Base-by-base conservation (phyloP, 2,329 filamentous ascomycete species). In the Gliomastix tumulicola region DNA sequence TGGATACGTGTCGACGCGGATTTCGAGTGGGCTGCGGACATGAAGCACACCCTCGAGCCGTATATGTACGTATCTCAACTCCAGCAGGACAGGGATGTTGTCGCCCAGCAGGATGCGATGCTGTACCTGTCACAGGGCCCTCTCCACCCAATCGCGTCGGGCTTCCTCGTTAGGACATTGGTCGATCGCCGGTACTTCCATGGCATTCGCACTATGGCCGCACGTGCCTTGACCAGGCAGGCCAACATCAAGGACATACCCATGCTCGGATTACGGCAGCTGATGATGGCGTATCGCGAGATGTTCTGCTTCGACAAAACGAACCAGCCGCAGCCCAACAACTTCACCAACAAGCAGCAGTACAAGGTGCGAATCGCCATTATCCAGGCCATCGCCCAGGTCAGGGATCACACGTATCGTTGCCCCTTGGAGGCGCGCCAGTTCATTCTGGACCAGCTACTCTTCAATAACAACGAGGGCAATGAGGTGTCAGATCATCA, bases 41-140 rank as follows among this genome's bases (percentile, higher is more conserved):
- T 94, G 59, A 81, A 83, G 42, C 69, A 74, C 10, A 82, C 82
- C 44, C 88, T 96, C 73, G 88, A 88, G 32, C 79, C 87, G 5
- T 97, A 97, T 68, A 98, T 98, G 94, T 96, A 92, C 56, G 79
- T 95, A 40, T 96, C 92, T 17, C 92, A 98, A 58, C 69, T 98
- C 43, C 92, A 98, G 57, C 92, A 98, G 59, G 92, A 98, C 60
- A 76, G 90, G 49, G 94, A 98, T 56, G 87, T 98, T 40, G 87
- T 95, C 44, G 94, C 94, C n/a, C 79, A 83, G 47, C 76, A 81
- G 49, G 77, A 83, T 49, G 77, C 87, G 5, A 78, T 94, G 63
- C 71, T 92, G 50, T 88, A 83, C 53, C 75, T 94, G 46, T 70
- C 76, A 28, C 59, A 60, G 56, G 73, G 55, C 62, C 81, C 78